Percentiles rank a stretch among this genome's conserved stretches.
phyloP scores from a whole-genome alignment of 371 early-diverging fungal genomes.

The Apophysomyces ossiformis region DNA sequence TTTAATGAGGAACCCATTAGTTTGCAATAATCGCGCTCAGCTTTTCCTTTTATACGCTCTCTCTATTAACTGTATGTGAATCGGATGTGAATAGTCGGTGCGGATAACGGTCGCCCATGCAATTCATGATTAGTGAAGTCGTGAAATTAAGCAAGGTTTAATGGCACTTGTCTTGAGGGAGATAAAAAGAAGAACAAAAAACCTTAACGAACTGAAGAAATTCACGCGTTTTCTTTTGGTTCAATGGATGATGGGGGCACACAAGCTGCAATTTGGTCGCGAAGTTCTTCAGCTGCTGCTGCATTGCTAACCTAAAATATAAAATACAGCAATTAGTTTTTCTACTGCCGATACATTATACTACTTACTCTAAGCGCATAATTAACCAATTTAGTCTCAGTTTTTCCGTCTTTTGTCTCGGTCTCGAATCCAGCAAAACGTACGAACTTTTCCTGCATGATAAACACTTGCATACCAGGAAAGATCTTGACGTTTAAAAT shows the following conservation, averaged over 20 bases:
- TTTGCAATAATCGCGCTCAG: too few relatives aligned
- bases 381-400: constrained; percentile 42
- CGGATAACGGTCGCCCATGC: too few relatives aligned
- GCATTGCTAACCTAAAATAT: constrained; percentile 17
- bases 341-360: neutral
- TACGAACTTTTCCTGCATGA: constrained; percentile 64
- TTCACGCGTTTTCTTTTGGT: neutral
- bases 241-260: constrained; percentile 9
- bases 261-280: constrained; percentile 13
- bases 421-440: constrained; percentile 57
- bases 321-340: neutral
- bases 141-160: too few relatives aligned
- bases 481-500: constrained; percentile 64
- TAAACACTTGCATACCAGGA: constrained; percentile 55
- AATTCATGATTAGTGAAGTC: too few relatives aligned
- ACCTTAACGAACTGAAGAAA: neutral
- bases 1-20: too few relatives aligned
- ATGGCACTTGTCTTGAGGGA: neutral
- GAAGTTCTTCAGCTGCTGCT: constrained; percentile 17
- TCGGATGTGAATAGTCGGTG: too few relatives aligned
- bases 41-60: too few relatives aligned
- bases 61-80: too few relatives aligned
- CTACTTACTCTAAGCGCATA: constrained; percentile 49
- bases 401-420: constrained; percentile 25
- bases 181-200: neutral